These are phyloP conservation scores for Botrytis tulipae DNA, from an alignment of 2,329 filamentous ascomycete genomes.

Conservation along the genomic window DNA sequence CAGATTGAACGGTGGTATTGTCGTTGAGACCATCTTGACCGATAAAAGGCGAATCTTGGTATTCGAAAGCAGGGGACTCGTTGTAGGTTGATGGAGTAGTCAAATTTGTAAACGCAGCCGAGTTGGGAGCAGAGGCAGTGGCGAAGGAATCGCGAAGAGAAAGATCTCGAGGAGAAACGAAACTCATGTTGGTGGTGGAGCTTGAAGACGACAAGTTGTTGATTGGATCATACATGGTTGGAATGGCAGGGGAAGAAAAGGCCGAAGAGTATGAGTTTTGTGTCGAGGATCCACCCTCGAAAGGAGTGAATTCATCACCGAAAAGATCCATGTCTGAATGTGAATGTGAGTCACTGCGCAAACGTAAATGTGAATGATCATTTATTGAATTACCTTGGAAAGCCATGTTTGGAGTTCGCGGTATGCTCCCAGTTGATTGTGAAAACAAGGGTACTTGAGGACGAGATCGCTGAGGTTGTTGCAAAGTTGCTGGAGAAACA, in stretches of 20 bases:
- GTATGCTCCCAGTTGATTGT: conserved; percentile 55
- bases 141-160: conserved; percentile 62
- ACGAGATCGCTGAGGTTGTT: conserved; percentile 53
- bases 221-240: conserved; percentile 51
- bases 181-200: conserved; percentile 56
- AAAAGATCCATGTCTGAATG: conserved; percentile 53
- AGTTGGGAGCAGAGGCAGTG: conserved; percentile 73
- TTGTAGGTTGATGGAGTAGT: conserved; percentile 80
- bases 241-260: conserved; percentile 38
- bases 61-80: conserved; percentile 69
- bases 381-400: conserved; percentile 50
- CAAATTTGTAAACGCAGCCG: conserved; percentile 75
- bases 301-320: conserved; percentile 54
- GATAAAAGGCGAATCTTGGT: conserved; percentile 77
- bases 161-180: conserved; percentile 82
- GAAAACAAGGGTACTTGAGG: conserved; percentile 73
- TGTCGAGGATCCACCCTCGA: conserved; percentile 44
- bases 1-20: conserved; percentile 14
- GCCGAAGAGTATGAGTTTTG: conserved; percentile 33
- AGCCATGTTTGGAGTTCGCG: conserved; percentile 51
- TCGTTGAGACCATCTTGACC: conserved; percentile 46
- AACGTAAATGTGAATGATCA: conserved; percentile 24
- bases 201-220: conserved; percentile 43
- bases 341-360: conserved; percentile 34
- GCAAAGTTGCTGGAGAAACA: conserved; percentile 57